phyloP scores from a whole-genome alignment of 2,329 filamentous ascomycete species.

The Colletotrichum acutatum region DNA sequence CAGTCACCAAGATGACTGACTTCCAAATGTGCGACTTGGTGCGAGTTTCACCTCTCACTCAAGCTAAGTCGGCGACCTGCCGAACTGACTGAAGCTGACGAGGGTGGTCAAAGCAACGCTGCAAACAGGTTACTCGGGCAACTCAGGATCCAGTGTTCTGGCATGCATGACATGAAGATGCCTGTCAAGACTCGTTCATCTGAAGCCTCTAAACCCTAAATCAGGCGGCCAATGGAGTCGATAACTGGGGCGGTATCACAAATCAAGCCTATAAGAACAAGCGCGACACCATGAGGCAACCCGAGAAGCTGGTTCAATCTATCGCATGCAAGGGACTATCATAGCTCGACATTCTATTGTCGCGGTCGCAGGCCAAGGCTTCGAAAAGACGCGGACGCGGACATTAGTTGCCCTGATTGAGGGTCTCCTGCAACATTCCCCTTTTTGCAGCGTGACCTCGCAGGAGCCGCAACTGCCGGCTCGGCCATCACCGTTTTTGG shows the following conservation, averaged over 20 bases:
- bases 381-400: background rate
- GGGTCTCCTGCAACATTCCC: background rate
- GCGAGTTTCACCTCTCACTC: background rate
- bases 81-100: background rate
- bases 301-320: background rate
- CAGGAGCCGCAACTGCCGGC: background rate
- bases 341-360: background rate
- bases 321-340: background rate
- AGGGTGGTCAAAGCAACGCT: background rate
- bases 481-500: background rate
- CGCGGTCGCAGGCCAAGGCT: background rate
- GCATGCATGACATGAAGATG: background rate
- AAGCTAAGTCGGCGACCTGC: background rate
- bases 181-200: slow-evolving; percentile 16
- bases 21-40: background rate
- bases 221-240: background rate
- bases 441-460: background rate
- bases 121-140: background rate
- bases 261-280: background rate
- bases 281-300: background rate
- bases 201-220: slow-evolving; percentile 7
- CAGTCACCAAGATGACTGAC: background rate
- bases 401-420: background rate
- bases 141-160: background rate
- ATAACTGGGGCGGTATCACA: background rate